Evolutionary conservation across 768 basidiomycete genomes (phyloP).

Genomic region (Russula abietina): DNA sequence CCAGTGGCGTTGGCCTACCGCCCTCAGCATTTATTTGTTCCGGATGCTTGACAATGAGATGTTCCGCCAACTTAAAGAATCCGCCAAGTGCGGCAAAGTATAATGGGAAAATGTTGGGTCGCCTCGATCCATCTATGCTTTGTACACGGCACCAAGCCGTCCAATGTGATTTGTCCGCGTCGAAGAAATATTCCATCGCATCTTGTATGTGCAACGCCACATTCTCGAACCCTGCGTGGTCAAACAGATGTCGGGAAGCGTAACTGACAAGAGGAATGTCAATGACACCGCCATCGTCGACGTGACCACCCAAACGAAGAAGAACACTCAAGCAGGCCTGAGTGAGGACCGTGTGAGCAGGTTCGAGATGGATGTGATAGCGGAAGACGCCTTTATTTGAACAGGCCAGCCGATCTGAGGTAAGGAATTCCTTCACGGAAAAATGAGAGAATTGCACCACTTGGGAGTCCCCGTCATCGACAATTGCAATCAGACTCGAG

Average conservation of each 20-base stretch:
- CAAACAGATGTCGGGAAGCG: neutral
- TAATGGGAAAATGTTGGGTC: too few relatives aligned
- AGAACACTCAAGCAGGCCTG: conserved; percentile 1
- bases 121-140: neutral
- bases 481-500: conserved; percentile 1
- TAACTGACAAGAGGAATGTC: conserved; percentile 1
- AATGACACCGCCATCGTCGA: neutral
- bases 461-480: neutral
- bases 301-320: neutral
- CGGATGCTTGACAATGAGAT: neutral
- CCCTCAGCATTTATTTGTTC: neutral
- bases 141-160: neutral
- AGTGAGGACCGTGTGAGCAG: neutral
- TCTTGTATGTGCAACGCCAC: neutral
- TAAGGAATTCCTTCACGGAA: conserved; percentile 12
- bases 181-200: neutral
- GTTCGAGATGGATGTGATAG: neutral
- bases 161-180: neutral
- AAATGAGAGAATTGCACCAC: conserved; percentile 12
- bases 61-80: neutral
- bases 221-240: neutral
- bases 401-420: neutral
- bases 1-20: neutral
- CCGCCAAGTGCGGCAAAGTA: conserved; percentile 6
- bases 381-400: neutral